Conservation (phyloP, 106 monocot species). For the Platanthera guangdongensis region DNA sequence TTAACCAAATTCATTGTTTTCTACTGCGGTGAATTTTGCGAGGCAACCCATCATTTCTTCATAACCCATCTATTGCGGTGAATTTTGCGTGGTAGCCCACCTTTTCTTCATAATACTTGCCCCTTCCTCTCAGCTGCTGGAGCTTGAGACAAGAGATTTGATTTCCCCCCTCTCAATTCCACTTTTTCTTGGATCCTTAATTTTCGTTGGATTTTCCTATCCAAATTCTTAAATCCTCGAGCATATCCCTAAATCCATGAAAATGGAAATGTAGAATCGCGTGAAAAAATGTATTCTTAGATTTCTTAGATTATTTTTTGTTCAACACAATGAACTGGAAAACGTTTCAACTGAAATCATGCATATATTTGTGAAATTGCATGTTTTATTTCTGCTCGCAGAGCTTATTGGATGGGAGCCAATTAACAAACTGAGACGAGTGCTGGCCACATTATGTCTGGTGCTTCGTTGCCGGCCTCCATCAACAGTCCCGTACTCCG, state of each 20-base stretch:
- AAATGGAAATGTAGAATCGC: not conserved
- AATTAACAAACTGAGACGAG: not conserved
- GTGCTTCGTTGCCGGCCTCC: conserved; percentile 26
- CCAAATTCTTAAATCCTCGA: not conserved
- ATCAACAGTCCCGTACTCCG: conserved; percentile 50
- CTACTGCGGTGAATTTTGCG: too few species aligned
- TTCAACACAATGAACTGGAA: not conserved
- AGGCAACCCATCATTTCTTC: too few species aligned
- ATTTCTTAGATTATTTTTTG: not conserved
- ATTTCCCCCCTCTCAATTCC: not conserved
- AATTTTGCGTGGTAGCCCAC: too few species aligned
- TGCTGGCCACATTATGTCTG: conserved; percentile 36
- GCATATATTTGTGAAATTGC: not conserved
- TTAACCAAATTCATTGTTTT: too few species aligned
- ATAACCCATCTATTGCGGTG: too few species aligned
- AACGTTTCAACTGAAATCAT: not conserved
- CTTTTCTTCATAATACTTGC: too few species aligned
- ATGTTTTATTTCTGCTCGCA: conserved; percentile 3
- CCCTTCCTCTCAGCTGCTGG: not conserved
- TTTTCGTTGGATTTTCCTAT: not conserved
- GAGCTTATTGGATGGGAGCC: conserved; percentile 7
- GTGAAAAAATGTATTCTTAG: not conserved
- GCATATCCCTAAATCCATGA: not conserved
- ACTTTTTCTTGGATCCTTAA: not conserved
- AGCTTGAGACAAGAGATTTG: not conserved